Base-by-base conservation (phyloP, 257 asterid genomes). In the Voacanga thouarsii region DNA sequence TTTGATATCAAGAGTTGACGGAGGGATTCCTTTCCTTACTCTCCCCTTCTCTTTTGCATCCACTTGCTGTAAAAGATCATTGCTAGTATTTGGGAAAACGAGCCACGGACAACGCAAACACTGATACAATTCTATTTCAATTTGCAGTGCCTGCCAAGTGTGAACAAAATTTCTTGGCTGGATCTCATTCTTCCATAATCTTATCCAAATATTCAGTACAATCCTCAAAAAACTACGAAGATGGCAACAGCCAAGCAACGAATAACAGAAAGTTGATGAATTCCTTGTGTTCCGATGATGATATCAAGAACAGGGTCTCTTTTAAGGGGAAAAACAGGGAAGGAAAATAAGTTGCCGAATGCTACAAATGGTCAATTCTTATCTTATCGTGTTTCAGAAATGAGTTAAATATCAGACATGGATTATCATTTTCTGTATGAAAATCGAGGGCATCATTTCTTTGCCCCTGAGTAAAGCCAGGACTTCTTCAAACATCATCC, bases 381-480 rank as follows among this genome's bases (percentile, higher is more conserved):
- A 71, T 71, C 84, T 63, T 71, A 71, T 76, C 84, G 41, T 72
- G 72, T 81, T 28, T 30, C 77, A 39, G 69, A 70, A 79, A 64
- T 70, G 49, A 28, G 68, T 78, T 71, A 71, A 78, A 63, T 23
- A 68, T 43, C 41, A 45, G 49, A 45, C 77, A 65, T 72, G 37
- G 12, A 63, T 49, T 43, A 69, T 49, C 56, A 66, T 51, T 47
- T 24, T 41, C 49, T 65, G 61, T 60, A 55, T 19, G 49, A 45
- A 57, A 53, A 3, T 33, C 26, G 67, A 76, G 61, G 44, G 71
- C 78, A 71, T 76, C 66, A 67, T 39, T 47, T 77, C 68, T 26
- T 71, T 78, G 76, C 75, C 50, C 33, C 70, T 57, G 63, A 69
- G 76, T 69, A 71, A 43, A 57, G 39, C 18, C 77, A 56, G 49